Base-by-base conservation (phyloP, 192 early-diverging fungal genomes). In the Rhizophagus clarus region DNA sequence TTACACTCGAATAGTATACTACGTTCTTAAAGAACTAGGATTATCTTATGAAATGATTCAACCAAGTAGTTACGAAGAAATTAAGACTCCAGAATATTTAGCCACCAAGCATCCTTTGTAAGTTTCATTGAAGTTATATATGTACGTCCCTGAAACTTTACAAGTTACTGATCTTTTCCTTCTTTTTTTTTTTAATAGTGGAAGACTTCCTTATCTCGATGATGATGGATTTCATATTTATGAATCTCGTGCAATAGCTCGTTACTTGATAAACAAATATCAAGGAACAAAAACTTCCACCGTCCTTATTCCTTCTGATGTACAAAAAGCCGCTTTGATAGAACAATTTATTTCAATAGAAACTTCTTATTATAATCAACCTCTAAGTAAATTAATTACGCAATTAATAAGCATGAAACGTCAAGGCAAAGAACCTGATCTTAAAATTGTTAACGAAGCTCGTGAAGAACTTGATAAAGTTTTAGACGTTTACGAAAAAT, bases 221-320 rank as follows among this genome's bases (percentile, higher is more conserved):
- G 83, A 87, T 56, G 84, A 64, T 11, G 79, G 61, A 56, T 82
- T 76, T 42, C 9, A 47, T 17, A 34, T 87, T 10, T 84, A 64
- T n/a, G 86, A 87, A 66, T 84, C 84, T 10, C 84, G 80, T 49
- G 84, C 86, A 10, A 87, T 87, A 31, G 31, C 29, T 32, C 77
- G 84, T 32, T 87, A 87, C 61, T 64, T 87, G 64, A 76, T 61
- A 7, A 51, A 72, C 20, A 34, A 34, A 34, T 34, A 34, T 34
- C 34, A 34, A 6, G 34, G 34, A 28, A 69, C 28, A 3, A 34
- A 69, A 45, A 73, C 10, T 15, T 81, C 81, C 24, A 74, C 71
- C 1, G 4, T 76, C 22, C 76, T 87, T 66, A 62, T 82, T 9
- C 84, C 84, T 26, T 47, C 61, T 22, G 83, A 84, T 62, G 28